Base-by-base conservation (phyloP, 2,329 filamentous ascomycete species). In the Ophiosphaerella herpotricha region DNA sequence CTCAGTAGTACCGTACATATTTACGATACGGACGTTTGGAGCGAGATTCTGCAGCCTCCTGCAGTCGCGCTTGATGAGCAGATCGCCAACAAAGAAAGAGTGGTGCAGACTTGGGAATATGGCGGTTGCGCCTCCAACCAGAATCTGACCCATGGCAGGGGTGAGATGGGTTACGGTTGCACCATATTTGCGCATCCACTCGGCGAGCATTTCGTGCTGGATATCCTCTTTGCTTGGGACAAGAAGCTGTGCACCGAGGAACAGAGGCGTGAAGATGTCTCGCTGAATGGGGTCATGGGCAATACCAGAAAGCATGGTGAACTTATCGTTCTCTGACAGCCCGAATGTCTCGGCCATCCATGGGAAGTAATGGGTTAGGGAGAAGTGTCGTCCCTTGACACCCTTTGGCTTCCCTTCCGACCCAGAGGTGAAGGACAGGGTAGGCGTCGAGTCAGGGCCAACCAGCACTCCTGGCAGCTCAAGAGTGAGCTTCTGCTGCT, bases 91-190 rank as follows among this genome's bases (percentile, higher is more conserved):
- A 55, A 93, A 97, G 79, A 97, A 93, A 14, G 87, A 91, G 49
- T 85, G 80, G 50, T 87, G 81, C n/a, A 97, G 79, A 11, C 82
- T 80, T 1, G 90, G 88, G 65, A 97, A 95, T 58, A 89, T 74
- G 0, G 90, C 86, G 3, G 78, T 86, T 21, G 91, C 89, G 59
- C 89, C 90, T 37, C 91, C 92, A n/a, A 93, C 87, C 2, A 97
- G 78, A 54, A 97, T 94, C 63, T 97, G 90, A 47, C 92, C 92
- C 92, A 97, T 97, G 49, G 94, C 94, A 8, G 94, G 94, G 1
- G 94, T 99, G 34, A 97, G 77, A 74, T 97, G 94, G 11, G 88
- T 91, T 16, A 91, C 89, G 13, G 87, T 96, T 2, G 89, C 85
- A 47, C 82, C 77, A 66, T 89, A 83, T 44, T 87, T 83, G 44